Percentiles rank a stretch among this genome's conserved stretches.
Evolutionary conservation across 176 grass and related monocot genomes (phyloP).

Genomic region (Rhipidocladum racemiflorum): DNA sequence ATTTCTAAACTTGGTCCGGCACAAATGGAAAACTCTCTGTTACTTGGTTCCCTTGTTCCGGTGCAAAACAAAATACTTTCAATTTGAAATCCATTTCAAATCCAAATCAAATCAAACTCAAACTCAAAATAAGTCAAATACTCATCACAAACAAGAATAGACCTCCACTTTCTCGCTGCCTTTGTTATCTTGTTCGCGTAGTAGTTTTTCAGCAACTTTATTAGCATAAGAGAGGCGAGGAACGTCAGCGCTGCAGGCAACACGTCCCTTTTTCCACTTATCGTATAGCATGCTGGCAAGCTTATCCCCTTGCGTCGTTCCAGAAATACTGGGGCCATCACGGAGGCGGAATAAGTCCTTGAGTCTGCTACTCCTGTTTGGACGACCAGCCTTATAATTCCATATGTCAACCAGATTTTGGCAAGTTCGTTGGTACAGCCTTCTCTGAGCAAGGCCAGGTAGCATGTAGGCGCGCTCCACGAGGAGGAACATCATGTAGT

Average conservation of each 20-base stretch:
- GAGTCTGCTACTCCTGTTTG: neutral
- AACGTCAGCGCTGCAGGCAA: accelerated
- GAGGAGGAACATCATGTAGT: constrained; percentile 30
- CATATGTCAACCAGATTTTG: neutral
- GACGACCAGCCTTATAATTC: neutral
- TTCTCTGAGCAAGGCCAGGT: constrained; percentile 15
- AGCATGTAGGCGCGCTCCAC: neutral
- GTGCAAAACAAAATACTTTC: too few species aligned
- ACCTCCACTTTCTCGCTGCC: accelerated
- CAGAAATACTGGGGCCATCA: neutral
- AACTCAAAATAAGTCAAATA: too few species aligned
- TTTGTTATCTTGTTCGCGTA: accelerated
- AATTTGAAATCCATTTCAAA: too few species aligned
- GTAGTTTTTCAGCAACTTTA: accelerated
- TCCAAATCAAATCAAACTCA: too few species aligned
- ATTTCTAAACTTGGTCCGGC: too few species aligned
- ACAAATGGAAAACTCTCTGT: too few species aligned
- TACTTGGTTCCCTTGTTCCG: too few species aligned
- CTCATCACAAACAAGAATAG: too few species aligned
- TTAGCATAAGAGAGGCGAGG: neutral
- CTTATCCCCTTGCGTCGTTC: neutral
- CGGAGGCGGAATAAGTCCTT: too few species aligned
- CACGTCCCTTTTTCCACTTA: accelerated
- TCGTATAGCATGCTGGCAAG: neutral
- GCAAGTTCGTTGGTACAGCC: neutral